Evolutionary conservation across 495 filamentous ascomycete species (phyloP).

Genomic region (Penicillium canariense): DNA sequence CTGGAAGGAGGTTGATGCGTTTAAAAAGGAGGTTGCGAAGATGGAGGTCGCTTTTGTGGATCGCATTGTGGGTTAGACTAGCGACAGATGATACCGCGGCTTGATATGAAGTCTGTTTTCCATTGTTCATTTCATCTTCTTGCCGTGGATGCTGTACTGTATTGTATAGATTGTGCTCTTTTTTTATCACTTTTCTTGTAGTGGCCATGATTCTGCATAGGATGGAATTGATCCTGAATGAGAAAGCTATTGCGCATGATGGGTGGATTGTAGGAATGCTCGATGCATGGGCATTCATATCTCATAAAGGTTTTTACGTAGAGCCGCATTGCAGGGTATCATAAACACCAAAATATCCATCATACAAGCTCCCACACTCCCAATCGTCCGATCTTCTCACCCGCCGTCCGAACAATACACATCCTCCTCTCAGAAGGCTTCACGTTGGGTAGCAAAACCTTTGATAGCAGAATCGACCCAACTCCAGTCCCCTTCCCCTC

Average conservation of each 20-base stretch:
- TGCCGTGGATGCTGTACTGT: slow-evolving; percentile 28
- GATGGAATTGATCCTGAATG: slow-evolving; percentile 21
- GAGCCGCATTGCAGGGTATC: slow-evolving; percentile 16
- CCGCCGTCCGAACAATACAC: slow-evolving; percentile 79
- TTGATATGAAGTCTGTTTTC: slow-evolving; percentile 14
- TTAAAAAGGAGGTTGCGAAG: slow-evolving; percentile 80
- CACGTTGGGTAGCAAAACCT: slow-evolving; percentile 39
- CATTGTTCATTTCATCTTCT: slow-evolving; percentile 7
- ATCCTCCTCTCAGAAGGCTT: slow-evolving; percentile 44
- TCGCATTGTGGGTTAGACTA: slow-evolving; percentile 62
- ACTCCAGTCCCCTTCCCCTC: slow-evolving; percentile 75
- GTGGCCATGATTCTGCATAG: slow-evolving; percentile 20
- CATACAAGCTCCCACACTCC: slow-evolving; percentile 74
- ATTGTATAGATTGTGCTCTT: slow-evolving; percentile 32
- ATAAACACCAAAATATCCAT: slow-evolving; percentile 6
- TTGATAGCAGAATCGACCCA: slow-evolving; percentile 63
- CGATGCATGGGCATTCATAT: background rate
- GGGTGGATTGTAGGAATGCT: background rate
- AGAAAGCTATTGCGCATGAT: background rate
- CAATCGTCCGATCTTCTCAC: slow-evolving; percentile 72
- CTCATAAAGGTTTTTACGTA: background rate
- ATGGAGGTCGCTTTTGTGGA: slow-evolving; percentile 87
- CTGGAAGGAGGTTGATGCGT: slow-evolving; percentile 89
- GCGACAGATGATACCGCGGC: slow-evolving; percentile 5
- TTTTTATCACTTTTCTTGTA: slow-evolving; percentile 12